Evolutionary conservation across 768 basidiomycete species (phyloP).

Genomic region (Tephrocybe sp.): DNA sequence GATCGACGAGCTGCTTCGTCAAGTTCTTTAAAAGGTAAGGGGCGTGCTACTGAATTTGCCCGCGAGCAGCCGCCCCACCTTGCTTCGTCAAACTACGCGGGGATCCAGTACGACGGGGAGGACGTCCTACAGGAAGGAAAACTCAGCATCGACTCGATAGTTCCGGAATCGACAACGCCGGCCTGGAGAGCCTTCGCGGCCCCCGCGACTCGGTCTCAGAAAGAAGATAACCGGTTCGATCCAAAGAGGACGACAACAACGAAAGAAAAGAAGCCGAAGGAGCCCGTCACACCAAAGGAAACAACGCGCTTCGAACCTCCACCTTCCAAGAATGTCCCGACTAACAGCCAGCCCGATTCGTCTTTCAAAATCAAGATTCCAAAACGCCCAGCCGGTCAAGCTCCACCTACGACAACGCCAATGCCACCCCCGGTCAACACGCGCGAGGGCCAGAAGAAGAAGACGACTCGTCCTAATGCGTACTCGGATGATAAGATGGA

Average conservation of each 20-base stretch:
- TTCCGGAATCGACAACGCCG: not conserved
- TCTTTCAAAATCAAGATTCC: too few relatives aligned
- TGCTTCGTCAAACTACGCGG: slow-evolving; percentile 1
- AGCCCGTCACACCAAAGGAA: not conserved
- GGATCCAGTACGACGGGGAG: slow-evolving; percentile 4
- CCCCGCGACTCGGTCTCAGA: slow-evolving; percentile 1
- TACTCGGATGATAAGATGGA: not conserved
- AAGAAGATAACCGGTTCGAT: not conserved
- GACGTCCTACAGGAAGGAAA: not conserved
- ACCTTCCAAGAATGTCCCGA: not conserved
- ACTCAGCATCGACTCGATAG: too few relatives aligned
- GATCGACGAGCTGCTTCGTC: not conserved
- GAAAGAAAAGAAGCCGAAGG: too few relatives aligned
- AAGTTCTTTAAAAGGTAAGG: slow-evolving; percentile 9
- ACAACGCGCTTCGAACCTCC: not conserved
- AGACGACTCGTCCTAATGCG: too few relatives aligned
- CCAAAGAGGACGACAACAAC: not conserved
- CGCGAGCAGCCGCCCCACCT: slow-evolving; percentile 4
- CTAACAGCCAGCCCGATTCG: too few relatives aligned
- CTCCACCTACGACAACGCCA: too few relatives aligned
- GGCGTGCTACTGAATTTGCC: not conserved
- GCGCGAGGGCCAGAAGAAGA: not conserved
- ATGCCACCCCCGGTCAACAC: slow-evolving; percentile 2
- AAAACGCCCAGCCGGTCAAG: too few relatives aligned
- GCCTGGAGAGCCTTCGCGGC: not conserved